Percentiles rank a stretch among this genome's conserved stretches.
phyloP scores from a whole-genome alignment of 768 basidiomycete genomes.

The Boletus subcaerulescens region DNA sequence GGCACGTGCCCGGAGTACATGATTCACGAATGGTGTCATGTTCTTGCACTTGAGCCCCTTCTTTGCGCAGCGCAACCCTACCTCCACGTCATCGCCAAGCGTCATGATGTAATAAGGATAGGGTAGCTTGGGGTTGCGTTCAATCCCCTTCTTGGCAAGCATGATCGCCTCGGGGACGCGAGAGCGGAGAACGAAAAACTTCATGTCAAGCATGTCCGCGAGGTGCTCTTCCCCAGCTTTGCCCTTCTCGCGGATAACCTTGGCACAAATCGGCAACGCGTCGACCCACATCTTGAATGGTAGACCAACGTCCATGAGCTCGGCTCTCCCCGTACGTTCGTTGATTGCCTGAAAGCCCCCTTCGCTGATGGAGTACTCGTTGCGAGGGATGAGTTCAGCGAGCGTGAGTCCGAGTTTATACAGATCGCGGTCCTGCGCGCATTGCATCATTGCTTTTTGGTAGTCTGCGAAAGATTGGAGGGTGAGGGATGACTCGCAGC shows the following conservation, averaged over 20 bases:
- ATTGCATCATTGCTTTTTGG: constrained; percentile 52
- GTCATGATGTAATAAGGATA: constrained; percentile 63
- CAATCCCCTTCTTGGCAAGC: constrained; percentile 42
- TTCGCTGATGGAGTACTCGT: constrained; percentile 57
- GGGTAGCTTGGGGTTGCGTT: constrained; percentile 51
- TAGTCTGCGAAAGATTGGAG: constrained; percentile 40
- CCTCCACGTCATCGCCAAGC: constrained; percentile 42
- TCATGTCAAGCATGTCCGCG: constrained; percentile 66
- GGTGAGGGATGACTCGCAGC: constrained; percentile 46
- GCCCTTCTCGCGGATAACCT: constrained; percentile 45
- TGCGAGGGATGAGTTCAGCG: constrained; percentile 47
- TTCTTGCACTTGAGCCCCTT: constrained; percentile 59
- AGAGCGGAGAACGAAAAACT: constrained; percentile 47
- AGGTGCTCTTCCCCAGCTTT: constrained; percentile 41
- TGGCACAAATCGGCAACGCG: constrained; percentile 54
- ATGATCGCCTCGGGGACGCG: constrained; percentile 45
- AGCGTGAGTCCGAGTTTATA: constrained; percentile 48
- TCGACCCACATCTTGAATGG: constrained; percentile 59
- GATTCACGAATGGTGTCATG: constrained; percentile 53
- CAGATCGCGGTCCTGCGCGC: constrained; percentile 45
- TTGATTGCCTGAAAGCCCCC: constrained; percentile 49
- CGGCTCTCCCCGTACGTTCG: constrained; percentile 38
- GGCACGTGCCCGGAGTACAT: constrained; percentile 57
- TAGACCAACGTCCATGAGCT: constrained; percentile 45
- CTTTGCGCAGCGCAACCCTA: constrained; percentile 58